A percentile compares a stretch with the other conserved stretches of the same genome.
These are phyloP conservation scores for Henckelia pumila DNA, from an alignment of 257 asterid genomes.

Conservation along the genomic window DNA sequence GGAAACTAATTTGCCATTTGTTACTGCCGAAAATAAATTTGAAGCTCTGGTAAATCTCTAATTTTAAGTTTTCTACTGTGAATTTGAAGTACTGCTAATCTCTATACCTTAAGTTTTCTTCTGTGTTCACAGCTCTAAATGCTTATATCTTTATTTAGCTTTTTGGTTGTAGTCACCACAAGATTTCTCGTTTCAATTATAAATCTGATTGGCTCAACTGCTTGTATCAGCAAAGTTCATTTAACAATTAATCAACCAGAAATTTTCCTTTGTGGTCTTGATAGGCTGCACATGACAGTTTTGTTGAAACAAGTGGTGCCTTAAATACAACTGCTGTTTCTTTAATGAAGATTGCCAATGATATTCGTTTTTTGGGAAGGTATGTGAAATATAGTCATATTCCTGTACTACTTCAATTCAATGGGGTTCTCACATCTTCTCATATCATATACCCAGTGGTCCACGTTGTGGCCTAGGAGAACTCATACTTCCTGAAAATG, in stretches of 20 bases:
- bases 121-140: slow-evolving; percentile 6
- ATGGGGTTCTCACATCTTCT: slow-evolving; percentile 25
- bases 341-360: slow-evolving; percentile 96
- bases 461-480: slow-evolving; percentile 99
- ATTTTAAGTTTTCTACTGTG: slow-evolving; percentile 25
- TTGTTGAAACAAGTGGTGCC: slow-evolving; percentile 94
- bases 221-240: slow-evolving; percentile 5
- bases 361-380: slow-evolving; percentile 97
- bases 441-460: slow-evolving; percentile 56
- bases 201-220: neutral
- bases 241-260: neutral
- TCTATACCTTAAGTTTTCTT: slow-evolving; percentile 23
- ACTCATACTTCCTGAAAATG: slow-evolving; percentile 97
- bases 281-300: slow-evolving; percentile 98
- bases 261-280: slow-evolving; percentile 23
- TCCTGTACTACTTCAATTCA: slow-evolving; percentile 17
- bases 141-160: slow-evolving; percentile 20
- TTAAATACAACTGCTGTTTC: slow-evolving; percentile 86
- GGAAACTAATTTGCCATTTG: slow-evolving; percentile 91
- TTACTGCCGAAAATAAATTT: slow-evolving; percentile 98
- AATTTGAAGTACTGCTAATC: slow-evolving; percentile 94
- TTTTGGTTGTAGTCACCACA: slow-evolving; percentile 1
- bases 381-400: slow-evolving; percentile 30
- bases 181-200: slow-evolving; percentile 11
- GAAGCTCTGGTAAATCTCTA: slow-evolving; percentile 80